A percentile compares a stretch with the other conserved stretches of the same genome.
phyloP scores from a whole-genome alignment of 495 filamentous ascomycete genomes.

The Neurospora sp. region DNA sequence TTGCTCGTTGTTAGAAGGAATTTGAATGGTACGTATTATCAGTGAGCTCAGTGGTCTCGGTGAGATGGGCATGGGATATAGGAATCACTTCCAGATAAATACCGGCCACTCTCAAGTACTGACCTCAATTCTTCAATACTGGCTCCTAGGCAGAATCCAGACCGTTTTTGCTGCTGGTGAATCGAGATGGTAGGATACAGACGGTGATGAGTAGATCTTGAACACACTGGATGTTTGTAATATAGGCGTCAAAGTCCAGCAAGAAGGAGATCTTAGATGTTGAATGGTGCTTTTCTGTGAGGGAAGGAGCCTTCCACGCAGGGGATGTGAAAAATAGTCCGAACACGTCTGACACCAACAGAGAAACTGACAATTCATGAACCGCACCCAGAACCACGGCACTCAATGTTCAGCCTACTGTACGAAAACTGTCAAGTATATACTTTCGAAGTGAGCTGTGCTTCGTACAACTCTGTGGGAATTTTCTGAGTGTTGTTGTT shows the following conservation, averaged over 20 bases:
- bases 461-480: no score
- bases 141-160: background rate
- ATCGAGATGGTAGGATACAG: no score
- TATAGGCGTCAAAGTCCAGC: constrained; percentile 2
- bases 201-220: no score
- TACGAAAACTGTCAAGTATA: no score
- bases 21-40: background rate
- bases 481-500: no score
- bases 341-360: no score
- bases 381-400: no score
- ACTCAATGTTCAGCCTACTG: no score
- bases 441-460: no score
- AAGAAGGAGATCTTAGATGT: background rate
- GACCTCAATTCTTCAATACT: background rate
- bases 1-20: background rate
- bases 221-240: background rate
- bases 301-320: background rate
- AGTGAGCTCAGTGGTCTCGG: background rate
- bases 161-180: background rate
- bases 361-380: no score
- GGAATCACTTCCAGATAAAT: background rate
- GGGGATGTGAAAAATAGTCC: no score
- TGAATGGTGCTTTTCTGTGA: background rate
- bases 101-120: background rate
- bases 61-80: background rate